Percentiles rank a stretch among this genome's conserved stretches.
Conservation (phyloP, 768 basidiomycete genomes). For the Phaeolepiota aurea region DNA sequence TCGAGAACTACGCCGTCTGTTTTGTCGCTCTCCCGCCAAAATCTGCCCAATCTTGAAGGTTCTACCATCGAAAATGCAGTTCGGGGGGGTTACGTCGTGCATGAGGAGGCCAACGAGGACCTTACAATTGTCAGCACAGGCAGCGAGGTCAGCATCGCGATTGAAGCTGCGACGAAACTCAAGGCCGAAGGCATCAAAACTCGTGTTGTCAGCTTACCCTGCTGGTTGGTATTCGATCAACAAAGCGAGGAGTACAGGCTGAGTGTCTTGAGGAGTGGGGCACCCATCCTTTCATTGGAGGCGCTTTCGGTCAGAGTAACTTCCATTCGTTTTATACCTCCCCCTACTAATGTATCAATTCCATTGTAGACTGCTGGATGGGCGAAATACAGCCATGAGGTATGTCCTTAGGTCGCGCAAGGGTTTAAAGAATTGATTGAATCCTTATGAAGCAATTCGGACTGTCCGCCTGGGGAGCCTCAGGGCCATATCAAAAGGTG, state of each 20-base stretch:
- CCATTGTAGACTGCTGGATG: conserved; percentile 60
- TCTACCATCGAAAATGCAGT: conserved; percentile 78
- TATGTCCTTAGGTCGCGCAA: conserved; percentile 9
- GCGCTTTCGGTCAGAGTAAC: conserved; percentile 47
- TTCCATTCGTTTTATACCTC: not conserved
- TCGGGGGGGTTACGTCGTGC: conserved; percentile 85
- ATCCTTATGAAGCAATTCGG: conserved; percentile 55
- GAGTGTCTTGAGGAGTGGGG: conserved; percentile 81
- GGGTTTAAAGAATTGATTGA: conserved; percentile 6
- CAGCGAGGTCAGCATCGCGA: conserved; percentile 80
- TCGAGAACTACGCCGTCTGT: conserved; percentile 77
- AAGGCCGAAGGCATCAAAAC: conserved; percentile 70
- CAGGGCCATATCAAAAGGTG: conserved; percentile 83
- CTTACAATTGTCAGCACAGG: conserved; percentile 87
- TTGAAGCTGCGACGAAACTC: conserved; percentile 81
- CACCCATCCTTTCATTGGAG: conserved; percentile 85
- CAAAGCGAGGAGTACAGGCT: conserved; percentile 76
- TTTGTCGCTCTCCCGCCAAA: conserved; percentile 78
- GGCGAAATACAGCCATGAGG: conserved; percentile 87
- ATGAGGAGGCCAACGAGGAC: conserved; percentile 74
- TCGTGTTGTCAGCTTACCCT: conserved; percentile 82
- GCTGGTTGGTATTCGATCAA: conserved; percentile 81
- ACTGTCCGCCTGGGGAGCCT: conserved; percentile 73
- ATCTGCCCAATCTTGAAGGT: conserved; percentile 85
- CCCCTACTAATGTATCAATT: conserved; percentile 3